Conservation (phyloP, 129 eudicot species). For the carrot (Daucus carota) region DH1_v3.0 NC_030386.2:21371501-21372000, state of each 20-base stretch:
- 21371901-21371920: constrained; percentile 66
- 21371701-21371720: background rate
- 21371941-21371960: constrained; percentile 58
- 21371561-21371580: too few relatives aligned
- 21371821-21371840: constrained; percentile 71
- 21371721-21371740: background rate
- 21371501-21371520: too few relatives aligned
- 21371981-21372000: constrained; percentile 5
- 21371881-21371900: constrained; percentile 67
- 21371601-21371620: too few relatives aligned
- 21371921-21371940: constrained; percentile 52
- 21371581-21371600: too few relatives aligned
- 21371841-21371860: constrained; percentile 56
- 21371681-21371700: background rate
- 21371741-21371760: constrained; percentile 6
- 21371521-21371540: too few relatives aligned
- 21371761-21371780: background rate
- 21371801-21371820: constrained; percentile 42
- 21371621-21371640: too few relatives aligned
- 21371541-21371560: too few relatives aligned
- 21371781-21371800: background rate
- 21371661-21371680: background rate
- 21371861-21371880: constrained; percentile 63
- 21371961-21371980: constrained; percentile 10
- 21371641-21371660: background rate